Conservation (phyloP, 2,329 filamentous ascomycete species). For the Cercospora sp. region DNA sequence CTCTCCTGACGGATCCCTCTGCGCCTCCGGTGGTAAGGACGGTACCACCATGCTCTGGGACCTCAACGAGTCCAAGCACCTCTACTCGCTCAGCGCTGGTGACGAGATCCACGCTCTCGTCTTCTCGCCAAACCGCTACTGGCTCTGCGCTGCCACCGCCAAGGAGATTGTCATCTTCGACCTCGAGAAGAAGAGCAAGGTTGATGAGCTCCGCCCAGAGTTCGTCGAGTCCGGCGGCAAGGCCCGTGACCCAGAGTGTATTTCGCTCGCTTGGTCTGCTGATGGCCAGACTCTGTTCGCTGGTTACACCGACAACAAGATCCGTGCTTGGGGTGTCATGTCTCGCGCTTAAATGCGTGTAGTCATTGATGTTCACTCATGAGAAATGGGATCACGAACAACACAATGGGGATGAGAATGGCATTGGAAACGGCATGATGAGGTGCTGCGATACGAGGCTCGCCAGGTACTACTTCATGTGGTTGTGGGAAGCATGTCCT, state of each 20-base stretch:
- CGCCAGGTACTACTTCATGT: constrained; percentile 29
- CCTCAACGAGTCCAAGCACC: constrained; percentile 99
- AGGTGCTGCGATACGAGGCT: constrained; percentile 41
- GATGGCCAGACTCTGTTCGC: constrained; percentile 99
- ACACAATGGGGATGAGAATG: constrained; percentile 12
- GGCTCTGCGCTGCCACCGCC: constrained; percentile 97
- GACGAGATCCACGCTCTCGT: constrained; percentile 99
- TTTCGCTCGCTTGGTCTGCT: constrained; percentile 94
- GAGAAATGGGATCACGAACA: neutral
- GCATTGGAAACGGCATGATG: constrained; percentile 35
- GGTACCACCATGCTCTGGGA: constrained; percentile 99
- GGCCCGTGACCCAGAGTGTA: constrained; percentile 97
- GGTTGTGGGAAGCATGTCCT: constrained; percentile 24
- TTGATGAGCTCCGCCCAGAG: constrained; percentile 99
- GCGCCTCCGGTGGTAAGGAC: constrained; percentile 98
- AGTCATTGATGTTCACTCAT: neutral
- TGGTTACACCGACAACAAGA: constrained; percentile 99
- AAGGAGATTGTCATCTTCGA: constrained; percentile 99
- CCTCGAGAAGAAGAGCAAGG: constrained; percentile 99
- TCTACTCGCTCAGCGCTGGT: constrained; percentile 98
- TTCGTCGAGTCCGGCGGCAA: constrained; percentile 97
- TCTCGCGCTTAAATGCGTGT: constrained; percentile 61
- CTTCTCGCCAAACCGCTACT: constrained; percentile 99
- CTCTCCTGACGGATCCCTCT: constrained; percentile 98
- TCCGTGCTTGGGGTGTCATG: constrained; percentile 97